These are phyloP conservation scores for Quercus rubra DNA, from an alignment of 306 rosid species.

Conservation along the genomic window DNA sequence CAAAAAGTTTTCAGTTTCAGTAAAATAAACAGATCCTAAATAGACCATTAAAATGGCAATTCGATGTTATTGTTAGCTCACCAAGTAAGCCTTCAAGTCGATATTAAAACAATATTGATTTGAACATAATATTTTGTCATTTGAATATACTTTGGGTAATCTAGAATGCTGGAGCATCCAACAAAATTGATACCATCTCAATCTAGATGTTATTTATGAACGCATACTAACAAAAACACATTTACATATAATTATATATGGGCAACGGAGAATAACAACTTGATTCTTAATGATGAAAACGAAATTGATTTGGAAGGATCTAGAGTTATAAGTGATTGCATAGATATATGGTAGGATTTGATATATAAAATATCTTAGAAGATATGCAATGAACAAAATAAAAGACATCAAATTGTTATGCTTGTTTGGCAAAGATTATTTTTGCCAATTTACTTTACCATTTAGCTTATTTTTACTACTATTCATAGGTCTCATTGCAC, in stretches of 20 bases:
- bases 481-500: rapidly evolving
- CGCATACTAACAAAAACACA: background rate
- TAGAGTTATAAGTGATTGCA: too few relatives aligned
- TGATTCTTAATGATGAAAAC: background rate
- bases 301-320: background rate
- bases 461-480: too few relatives aligned
- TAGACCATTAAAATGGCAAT: background rate
- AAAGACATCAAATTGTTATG: too few relatives aligned
- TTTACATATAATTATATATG: background rate
- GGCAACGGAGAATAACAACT: background rate
- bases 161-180: background rate
- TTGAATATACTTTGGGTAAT: too few relatives aligned
- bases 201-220: background rate
- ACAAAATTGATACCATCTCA: background rate
- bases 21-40: too few relatives aligned
- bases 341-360: too few relatives aligned
- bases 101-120: background rate
- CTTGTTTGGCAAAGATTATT: too few relatives aligned
- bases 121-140: background rate
- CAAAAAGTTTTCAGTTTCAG: too few relatives aligned
- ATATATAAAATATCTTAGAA: too few relatives aligned
- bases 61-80: background rate
- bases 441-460: too few relatives aligned
- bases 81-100: background rate
- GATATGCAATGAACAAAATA: too few relatives aligned